Evolutionary conservation across 441 rosid genomes (phyloP).

Genomic region (Flueggea neowawraea): DNA sequence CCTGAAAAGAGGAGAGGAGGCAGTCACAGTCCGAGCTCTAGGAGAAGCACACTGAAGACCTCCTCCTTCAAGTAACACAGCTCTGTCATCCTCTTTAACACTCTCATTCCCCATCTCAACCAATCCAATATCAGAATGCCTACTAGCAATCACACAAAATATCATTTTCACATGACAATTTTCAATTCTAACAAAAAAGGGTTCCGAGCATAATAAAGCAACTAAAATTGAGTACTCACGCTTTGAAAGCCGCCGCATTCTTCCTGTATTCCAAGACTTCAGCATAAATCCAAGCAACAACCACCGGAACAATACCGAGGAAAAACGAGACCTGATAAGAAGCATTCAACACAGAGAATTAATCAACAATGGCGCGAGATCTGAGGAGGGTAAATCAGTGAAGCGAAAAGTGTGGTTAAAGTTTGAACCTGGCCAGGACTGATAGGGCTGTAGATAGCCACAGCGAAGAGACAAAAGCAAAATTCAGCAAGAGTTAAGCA

Average conservation of each 20-base stretch:
- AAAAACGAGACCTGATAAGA: slow-evolving; percentile 73
- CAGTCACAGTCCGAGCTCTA: slow-evolving; percentile 39
- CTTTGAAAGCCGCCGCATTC: slow-evolving; percentile 52
- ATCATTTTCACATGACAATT: background rate
- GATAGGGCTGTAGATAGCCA: slow-evolving; percentile 59
- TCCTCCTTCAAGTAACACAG: slow-evolving; percentile 88
- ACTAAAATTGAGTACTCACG: slow-evolving; percentile 41
- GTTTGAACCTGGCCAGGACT: slow-evolving; percentile 79
- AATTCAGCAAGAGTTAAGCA: slow-evolving; percentile 7
- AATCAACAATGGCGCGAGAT: slow-evolving; percentile 16
- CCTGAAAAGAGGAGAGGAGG: slow-evolving; percentile 69
- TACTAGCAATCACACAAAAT: slow-evolving; percentile 36
- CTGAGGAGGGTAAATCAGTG: background rate
- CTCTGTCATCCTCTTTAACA: slow-evolving; percentile 72
- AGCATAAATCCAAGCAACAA: slow-evolving; percentile 85
- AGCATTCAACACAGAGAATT: background rate
- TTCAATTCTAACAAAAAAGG: too few relatives aligned
- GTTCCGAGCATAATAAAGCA: background rate
- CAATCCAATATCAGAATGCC: slow-evolving; percentile 88
- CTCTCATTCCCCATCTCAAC: slow-evolving; percentile 55
- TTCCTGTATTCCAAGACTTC: slow-evolving; percentile 75
- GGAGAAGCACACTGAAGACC: slow-evolving; percentile 70
- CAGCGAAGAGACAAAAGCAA: slow-evolving; percentile 8
- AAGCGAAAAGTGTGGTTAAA: background rate
- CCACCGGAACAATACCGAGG: slow-evolving; percentile 72